phyloP scores from a whole-genome alignment of 352 stramenopile genomes.

The Phytophthora hybrid region DNA sequence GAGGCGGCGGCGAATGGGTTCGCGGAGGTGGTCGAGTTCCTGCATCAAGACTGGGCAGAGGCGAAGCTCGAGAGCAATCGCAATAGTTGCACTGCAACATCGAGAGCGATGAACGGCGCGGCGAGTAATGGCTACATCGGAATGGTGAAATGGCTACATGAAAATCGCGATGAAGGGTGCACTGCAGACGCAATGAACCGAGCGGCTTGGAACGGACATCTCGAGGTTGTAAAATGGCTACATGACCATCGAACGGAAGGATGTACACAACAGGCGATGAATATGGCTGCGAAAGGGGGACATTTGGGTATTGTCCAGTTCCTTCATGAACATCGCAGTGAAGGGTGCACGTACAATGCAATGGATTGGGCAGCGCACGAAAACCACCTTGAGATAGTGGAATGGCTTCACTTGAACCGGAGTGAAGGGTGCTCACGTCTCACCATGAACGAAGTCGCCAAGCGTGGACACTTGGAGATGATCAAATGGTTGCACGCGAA shows the following conservation, averaged over 20 bases:
- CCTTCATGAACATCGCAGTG: conserved; percentile 35
- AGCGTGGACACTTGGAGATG: conserved; percentile 40
- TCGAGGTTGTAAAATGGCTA: conserved; percentile 39
- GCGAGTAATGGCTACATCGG: conserved; percentile 39
- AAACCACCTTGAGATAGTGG: conserved; percentile 37
- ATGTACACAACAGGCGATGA: conserved; percentile 45
- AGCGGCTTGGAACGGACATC: conserved; percentile 39
- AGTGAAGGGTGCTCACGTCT: conserved; percentile 43
- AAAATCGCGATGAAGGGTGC: conserved; percentile 36
- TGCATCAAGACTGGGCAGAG: conserved; percentile 28
- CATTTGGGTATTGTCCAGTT: conserved; percentile 43
- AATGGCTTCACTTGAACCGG: conserved; percentile 40
- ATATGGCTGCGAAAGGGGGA: conserved; percentile 39
- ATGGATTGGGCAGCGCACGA: conserved; percentile 42
- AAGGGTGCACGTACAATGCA: conserved; percentile 46
- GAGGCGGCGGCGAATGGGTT: conserved; percentile 33
- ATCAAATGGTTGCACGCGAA: conserved; percentile 37
- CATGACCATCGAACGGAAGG: conserved; percentile 36
- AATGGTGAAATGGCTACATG: conserved; percentile 43
- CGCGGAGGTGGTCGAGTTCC: conserved; percentile 36
- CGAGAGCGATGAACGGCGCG: conserved; percentile 36
- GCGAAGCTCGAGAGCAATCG: conserved; percentile 30
- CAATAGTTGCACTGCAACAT: conserved; percentile 20
- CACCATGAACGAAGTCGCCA: conserved; percentile 44
- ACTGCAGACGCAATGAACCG: conserved; percentile 43